These are phyloP conservation scores for Leonotis leonurus DNA, from an alignment of 257 asterid species.

Conservation along the genomic window DNA sequence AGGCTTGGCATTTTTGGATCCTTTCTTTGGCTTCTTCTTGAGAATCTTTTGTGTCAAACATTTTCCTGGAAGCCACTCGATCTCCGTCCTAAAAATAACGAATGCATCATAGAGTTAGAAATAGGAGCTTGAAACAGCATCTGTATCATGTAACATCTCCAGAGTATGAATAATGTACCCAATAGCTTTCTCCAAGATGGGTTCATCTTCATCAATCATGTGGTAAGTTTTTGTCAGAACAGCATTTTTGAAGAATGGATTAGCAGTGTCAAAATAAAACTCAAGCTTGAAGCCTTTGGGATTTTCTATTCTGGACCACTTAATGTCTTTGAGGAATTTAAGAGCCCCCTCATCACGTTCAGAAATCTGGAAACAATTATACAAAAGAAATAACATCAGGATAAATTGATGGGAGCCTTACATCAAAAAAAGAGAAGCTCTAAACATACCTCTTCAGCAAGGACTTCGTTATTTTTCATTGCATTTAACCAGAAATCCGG, in stretches of 20 bases:
- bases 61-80: slow-evolving; percentile 79
- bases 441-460: slow-evolving; percentile 61
- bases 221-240: slow-evolving; percentile 70
- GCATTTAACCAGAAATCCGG: slow-evolving; percentile 83
- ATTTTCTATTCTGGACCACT: slow-evolving; percentile 62
- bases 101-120: not conserved
- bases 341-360: slow-evolving; percentile 78
- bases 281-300: slow-evolving; percentile 83
- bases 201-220: slow-evolving; percentile 90
- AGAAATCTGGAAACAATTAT: slow-evolving; percentile 39
- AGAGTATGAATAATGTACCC: slow-evolving; percentile 41
- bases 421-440: not conserved
- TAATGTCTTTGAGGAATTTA: slow-evolving; percentile 61
- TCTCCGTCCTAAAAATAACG: slow-evolving; percentile 53
- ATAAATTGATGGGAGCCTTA: not conserved
- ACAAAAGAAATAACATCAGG: not conserved
- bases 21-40: slow-evolving; percentile 85
- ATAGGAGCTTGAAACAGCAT: not conserved
- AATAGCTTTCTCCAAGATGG: slow-evolving; percentile 78
- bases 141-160: not conserved
- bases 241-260: slow-evolving; percentile 59
- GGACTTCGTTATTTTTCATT: slow-evolving; percentile 65
- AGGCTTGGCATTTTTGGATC: slow-evolving; percentile 67
- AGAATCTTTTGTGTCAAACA: slow-evolving; percentile 67
- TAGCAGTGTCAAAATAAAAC: slow-evolving; percentile 44